These are phyloP conservation scores for Porphyrellus cyaneotinctus DNA, from an alignment of 768 basidiomycete genomes.

Conservation along the genomic window DNA sequence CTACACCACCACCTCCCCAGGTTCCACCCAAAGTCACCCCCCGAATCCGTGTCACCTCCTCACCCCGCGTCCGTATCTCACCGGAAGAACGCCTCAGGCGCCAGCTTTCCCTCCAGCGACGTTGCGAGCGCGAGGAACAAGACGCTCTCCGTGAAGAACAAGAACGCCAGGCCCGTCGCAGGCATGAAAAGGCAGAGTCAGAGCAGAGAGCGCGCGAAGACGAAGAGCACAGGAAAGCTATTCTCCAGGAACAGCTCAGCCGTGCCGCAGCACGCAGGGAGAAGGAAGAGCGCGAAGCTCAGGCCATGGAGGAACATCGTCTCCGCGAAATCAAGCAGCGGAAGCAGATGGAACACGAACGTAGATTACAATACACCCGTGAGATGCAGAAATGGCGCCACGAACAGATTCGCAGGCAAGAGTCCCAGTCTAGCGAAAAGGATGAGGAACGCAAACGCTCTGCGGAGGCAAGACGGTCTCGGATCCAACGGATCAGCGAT, in stretches of 20 bases:
- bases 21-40: neutral
- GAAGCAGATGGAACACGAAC: constrained; percentile 44
- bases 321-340: constrained; percentile 44
- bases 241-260: constrained; percentile 42
- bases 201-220: constrained; percentile 37
- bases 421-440: constrained; percentile 42
- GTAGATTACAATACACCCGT: constrained; percentile 47
- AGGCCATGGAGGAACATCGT: constrained; percentile 44
- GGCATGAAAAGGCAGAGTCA: constrained; percentile 17
- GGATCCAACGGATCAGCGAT: constrained; percentile 44
- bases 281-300: constrained; percentile 38
- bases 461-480: constrained; percentile 36
- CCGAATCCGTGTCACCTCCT: constrained; percentile 3
- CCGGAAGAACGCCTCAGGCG: constrained; percentile 28
- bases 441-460: constrained; percentile 41
- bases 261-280: constrained; percentile 33
- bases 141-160: constrained; percentile 43
- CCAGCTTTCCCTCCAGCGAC: constrained; percentile 18
- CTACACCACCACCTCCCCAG: constrained; percentile 5
- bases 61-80: constrained; percentile 12
- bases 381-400: constrained; percentile 50
- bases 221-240: constrained; percentile 37
- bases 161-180: constrained; percentile 34
- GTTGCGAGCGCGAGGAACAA: constrained; percentile 37
- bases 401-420: constrained; percentile 43